These are phyloP conservation scores for Kandelia obovata DNA, from an alignment of 345 rosid genomes.

Conservation along the genomic window DNA sequence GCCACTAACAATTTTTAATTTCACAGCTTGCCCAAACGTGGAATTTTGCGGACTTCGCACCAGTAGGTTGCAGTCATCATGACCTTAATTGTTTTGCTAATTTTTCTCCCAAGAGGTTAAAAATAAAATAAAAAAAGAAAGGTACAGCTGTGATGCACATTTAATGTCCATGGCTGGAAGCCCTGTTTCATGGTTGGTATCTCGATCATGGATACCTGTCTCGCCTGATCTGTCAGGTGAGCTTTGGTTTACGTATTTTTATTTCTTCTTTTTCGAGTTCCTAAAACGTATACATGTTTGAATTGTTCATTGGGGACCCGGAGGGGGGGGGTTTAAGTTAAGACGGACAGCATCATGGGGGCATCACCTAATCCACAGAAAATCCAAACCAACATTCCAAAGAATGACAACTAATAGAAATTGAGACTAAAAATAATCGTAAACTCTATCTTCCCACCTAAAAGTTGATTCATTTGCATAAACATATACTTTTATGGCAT, in stretches of 20 bases:
- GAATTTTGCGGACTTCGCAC: too few species aligned
- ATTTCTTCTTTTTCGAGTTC: background rate
- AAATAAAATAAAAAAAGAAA: too few species aligned
- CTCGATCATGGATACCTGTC: background rate
- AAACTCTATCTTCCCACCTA: slow-evolving; percentile 34
- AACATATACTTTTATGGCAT: too few species aligned
- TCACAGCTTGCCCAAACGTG: too few species aligned
- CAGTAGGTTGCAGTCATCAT: too few species aligned
- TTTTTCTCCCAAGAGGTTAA: too few species aligned
- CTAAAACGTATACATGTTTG: background rate
- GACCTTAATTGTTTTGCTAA: too few species aligned
- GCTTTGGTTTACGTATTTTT: slow-evolving; percentile 17
- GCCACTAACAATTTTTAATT: too few species aligned
- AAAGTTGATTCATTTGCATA: slow-evolving; percentile 13
- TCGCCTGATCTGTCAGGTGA: slow-evolving; percentile 25
- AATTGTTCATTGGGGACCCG: background rate
- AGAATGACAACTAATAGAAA: slow-evolving; percentile 47
- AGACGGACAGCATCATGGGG: slow-evolving; percentile 9
- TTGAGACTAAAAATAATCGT: slow-evolving; percentile 13
- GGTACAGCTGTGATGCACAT: too few species aligned
- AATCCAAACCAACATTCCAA: slow-evolving; percentile 54
- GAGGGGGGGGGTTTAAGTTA: slow-evolving; percentile 2
- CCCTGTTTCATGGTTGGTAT: slow-evolving; percentile 3
- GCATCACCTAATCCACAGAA: slow-evolving; percentile 42
- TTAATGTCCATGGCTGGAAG: background rate